Conservation (phyloP, 345 rosid genomes). For the Arabidopsis suecica region DNA sequence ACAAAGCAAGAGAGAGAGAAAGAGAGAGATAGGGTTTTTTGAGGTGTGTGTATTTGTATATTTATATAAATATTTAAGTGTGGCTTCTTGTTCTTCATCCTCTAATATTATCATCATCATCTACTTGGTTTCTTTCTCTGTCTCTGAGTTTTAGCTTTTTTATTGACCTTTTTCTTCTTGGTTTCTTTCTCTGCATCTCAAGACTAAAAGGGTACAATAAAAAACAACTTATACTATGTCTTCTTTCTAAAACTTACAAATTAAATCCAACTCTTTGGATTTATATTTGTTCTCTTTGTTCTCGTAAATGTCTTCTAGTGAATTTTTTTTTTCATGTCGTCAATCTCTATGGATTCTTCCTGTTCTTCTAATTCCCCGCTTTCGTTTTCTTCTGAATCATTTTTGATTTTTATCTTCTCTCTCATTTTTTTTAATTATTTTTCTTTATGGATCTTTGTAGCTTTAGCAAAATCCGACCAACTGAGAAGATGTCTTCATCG, state of each 20-base stretch:
- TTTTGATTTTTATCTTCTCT: constrained; percentile 35
- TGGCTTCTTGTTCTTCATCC: constrained; percentile 40
- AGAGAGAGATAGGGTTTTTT: constrained; percentile 37
- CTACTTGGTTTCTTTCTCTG: constrained; percentile 42
- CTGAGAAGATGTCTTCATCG: constrained; percentile 42
- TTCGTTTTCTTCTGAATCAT: constrained; percentile 44
- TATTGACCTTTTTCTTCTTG: constrained; percentile 49
- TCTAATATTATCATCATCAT: constrained; percentile 40
- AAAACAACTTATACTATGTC: constrained; percentile 42
- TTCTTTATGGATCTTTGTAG: constrained; percentile 42
- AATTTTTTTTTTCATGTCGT: constrained; percentile 39
- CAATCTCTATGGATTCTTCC: constrained; percentile 46
- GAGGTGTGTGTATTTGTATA: constrained; percentile 40
- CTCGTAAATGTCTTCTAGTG: constrained; percentile 49
- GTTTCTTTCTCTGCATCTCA: constrained; percentile 45
- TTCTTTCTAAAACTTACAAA: constrained; percentile 48
- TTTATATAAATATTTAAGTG: constrained; percentile 27
- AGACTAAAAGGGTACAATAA: constrained; percentile 40
- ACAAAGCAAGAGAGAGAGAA: constrained; percentile 36
- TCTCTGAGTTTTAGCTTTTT: constrained; percentile 38
- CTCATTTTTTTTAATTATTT: constrained; percentile 15
- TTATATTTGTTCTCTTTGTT: constrained; percentile 44
- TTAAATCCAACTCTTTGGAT: constrained; percentile 42
- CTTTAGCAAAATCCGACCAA: constrained; percentile 20
- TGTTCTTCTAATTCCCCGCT: constrained; percentile 45